Evolutionary conservation across 2,329 filamentous ascomycete genomes (phyloP).

Genomic region (Penicillium sp.): DNA sequence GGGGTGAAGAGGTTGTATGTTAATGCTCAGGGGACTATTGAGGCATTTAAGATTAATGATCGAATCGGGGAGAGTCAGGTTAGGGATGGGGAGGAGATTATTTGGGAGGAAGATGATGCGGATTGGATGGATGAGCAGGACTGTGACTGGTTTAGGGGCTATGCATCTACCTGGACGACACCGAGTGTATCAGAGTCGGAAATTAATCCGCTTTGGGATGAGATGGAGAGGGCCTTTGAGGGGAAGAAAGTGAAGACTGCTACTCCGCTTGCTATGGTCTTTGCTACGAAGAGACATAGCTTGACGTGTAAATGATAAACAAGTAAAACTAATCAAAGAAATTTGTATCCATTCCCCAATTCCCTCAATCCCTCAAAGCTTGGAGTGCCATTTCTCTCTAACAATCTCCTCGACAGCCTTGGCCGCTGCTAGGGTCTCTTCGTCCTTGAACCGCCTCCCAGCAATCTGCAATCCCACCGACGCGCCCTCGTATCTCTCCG

Average conservation of each 20-base stretch:
- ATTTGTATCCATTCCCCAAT: not conserved
- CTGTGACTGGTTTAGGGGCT: constrained; percentile 3
- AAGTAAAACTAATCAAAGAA: not conserved
- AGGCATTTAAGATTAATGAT: constrained; percentile 4
- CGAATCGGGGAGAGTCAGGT: not conserved
- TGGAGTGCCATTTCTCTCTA: not conserved
- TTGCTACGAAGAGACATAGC: constrained; percentile 1
- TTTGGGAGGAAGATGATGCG: constrained; percentile 1
- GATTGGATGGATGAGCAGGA: constrained; percentile 7
- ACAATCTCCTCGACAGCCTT: constrained; percentile 25
- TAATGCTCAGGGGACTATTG: constrained; percentile 1
- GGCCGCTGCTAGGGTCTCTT: constrained; percentile 44
- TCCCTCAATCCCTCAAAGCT: not conserved
- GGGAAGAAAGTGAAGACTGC: constrained; percentile 5
- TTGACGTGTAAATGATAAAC: not conserved
- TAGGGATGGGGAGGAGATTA: not conserved
- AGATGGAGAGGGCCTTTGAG: constrained; percentile 2
- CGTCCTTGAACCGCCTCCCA: constrained; percentile 52
- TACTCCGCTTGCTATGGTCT: constrained; percentile 2
- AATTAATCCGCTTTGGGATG: constrained; percentile 1
- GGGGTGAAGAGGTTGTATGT: constrained; percentile 1
- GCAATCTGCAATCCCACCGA: constrained; percentile 54
- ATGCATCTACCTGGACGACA: constrained; percentile 3
- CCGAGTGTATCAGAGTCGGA: constrained; percentile 1
- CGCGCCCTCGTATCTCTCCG: constrained; percentile 38